Evolutionary conservation across 2,329 filamentous ascomycete genomes (phyloP), one percentile per base, ranked within the genome.

Genomic region (Colletotrichum sp.): DNA sequence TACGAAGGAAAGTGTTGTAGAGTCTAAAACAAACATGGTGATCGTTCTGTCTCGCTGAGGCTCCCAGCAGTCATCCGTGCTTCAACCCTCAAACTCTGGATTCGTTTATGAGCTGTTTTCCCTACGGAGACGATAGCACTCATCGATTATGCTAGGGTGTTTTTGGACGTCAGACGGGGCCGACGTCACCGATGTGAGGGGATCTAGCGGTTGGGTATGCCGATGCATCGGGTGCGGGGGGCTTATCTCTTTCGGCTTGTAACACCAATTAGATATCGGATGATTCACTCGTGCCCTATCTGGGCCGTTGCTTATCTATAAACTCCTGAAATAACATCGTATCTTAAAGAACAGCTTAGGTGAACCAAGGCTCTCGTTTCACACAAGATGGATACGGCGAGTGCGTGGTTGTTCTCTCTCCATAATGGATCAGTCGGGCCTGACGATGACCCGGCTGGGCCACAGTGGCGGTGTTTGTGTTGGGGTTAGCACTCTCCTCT

Each of bases 381-480:
- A 39, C 36, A 18, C 36, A 39, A 39, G 16, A 9, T 18, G 36
- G 36, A 5, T 9, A 39, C 16, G 7, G 36, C 36, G 36, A 39
- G 36, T 18, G 36, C 8, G 36, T 9, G 36, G 2, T 18, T 39
- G 4, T 39, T 39, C 8, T 18, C 8, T 39, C 36, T 39, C 8
- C 16, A 0, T 39, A 2, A 18, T 9, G 36, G 36, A 39, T 0
- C 0, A 18, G 36, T 18, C 36, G 16, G 36, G 36, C 36, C 36
- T 18, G 16, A 0, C 36, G 8, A 39, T 9, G 36, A 39, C 8
- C 8, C 16, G 16, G 4, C 36, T 39, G 1, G 36, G 5, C 8
- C 36, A 39, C 36, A 39, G 36, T 1, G 36, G 16, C 36, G 16
- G 1, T 18, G 36, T 2, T 18, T 8, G 36, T 8, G 36, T 18